Base-by-base conservation (phyloP, 179 eudicot species). In the Heliamphora pulchella region DNA sequence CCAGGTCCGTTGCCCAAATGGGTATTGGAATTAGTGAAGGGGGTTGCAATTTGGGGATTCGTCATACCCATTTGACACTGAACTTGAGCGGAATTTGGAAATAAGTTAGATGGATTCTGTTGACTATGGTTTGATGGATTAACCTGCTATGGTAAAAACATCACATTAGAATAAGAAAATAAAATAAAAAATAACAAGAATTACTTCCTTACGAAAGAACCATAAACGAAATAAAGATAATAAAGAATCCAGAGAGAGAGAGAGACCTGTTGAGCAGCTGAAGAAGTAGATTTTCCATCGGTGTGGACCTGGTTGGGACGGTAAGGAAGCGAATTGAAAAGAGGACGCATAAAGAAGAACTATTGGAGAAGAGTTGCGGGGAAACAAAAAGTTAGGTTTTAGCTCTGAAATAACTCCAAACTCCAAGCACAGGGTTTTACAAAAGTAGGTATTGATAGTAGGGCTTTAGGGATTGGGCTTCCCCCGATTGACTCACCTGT, bases 1-100 rank as follows among this genome's bases (percentile, higher is more conserved):
- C 50, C 17, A 72, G 43, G 78, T 4, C 78, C 82, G 79, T 79
- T 82, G 77, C 82, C 82, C 82, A 68, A 6, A 57, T 77, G 50
- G 79, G 61, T 41, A 17, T 22, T 69, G 53, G 74, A 70, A 76
- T 81, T 76, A 77, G 48, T 69, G 59, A 76, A 57, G 51, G 75
- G 72, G 63, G n/a, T 50, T 39, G 50, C 44, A 64, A 39, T 65
- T 77, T 64, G 80, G 8, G 72, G 79, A 75, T 80, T 80, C 41
- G 67, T 39, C 5, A 51, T 39, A 47, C 75, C 80, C 80, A 70
- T 70, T 57, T 77, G 83, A 59, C 77, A 18, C 80, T 76, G 77
- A 2, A 41, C 50, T 59, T 76, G 80, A 41, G 69, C 11, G 11
- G 78, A 13, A 73, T 80, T 72, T 0, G 77, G 77, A 58, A 75